Conservation (phyloP, 2,329 filamentous ascomycete genomes). For the Cercospora janseana region DNA sequence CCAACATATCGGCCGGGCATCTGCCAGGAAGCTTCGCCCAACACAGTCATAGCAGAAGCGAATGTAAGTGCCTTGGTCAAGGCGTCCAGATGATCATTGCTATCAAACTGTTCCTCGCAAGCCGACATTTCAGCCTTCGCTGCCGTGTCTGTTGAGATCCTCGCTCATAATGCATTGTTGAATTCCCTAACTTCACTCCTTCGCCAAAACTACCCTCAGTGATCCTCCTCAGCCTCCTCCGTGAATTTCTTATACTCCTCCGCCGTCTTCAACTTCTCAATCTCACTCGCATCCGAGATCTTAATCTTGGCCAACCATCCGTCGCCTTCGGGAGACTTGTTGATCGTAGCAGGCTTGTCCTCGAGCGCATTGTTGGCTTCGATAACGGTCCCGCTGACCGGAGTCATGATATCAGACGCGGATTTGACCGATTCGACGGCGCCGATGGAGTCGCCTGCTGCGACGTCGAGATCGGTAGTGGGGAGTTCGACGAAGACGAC, state of each 20-base stretch:
- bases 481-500: constrained; percentile 97
- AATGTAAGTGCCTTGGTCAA: too few relatives aligned
- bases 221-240: constrained; percentile 42
- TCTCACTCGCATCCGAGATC: constrained; percentile 66
- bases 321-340: constrained; percentile 82
- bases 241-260: constrained; percentile 77
- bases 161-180: neutral
- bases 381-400: constrained; percentile 72
- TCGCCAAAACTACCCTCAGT: neutral
- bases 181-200: neutral
- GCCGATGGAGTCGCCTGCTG: constrained; percentile 79
- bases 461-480: constrained; percentile 64
- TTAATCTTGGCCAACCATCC: constrained; percentile 92
- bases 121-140: neutral
- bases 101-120: too few relatives aligned
- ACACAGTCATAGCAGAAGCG: too few relatives aligned
- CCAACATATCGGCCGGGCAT: too few relatives aligned
- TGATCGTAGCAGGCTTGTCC: constrained; percentile 83
- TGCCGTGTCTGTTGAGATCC: constrained; percentile 4
- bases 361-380: constrained; percentile 73
- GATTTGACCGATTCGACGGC: constrained; percentile 98
- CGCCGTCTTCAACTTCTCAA: constrained; percentile 73
- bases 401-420: constrained; percentile 94
- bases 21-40: too few relatives aligned
- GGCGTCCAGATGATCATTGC: too few relatives aligned